Evolutionary conservation across 768 basidiomycete species (phyloP), one percentile per base, ranked within the genome.

Genomic region (Hygrophoropsis aurantiaca): DNA sequence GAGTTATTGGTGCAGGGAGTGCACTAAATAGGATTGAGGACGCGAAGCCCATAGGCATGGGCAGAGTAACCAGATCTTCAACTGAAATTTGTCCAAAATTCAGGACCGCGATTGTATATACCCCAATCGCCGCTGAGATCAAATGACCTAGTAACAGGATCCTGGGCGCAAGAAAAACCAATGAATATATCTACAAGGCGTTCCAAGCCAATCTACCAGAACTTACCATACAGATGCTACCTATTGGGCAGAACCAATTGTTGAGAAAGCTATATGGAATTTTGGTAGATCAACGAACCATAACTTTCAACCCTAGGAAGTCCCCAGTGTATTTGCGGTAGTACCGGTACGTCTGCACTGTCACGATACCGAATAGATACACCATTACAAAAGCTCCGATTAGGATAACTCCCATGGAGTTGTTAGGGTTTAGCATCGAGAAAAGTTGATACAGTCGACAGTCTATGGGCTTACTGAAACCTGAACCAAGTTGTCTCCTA

Each of bases 21-120:
- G 58, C 61, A n/a, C 57, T 59, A 40, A 65, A 47, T 6, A 61
- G 5, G 4, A 65, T 53, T 9, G 60, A 51, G 2, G 35, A 57
- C 26, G 26, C 53, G 41, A 27, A 65, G 30, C 18, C 51, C 51
- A 10, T 35, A 4, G 44, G 44, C 23, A 37, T 24, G 5, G 62
- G 60, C n/a, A n/a, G n/a, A n/a, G n/a, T n/a, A 2, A 45, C 39
- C 3, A 52, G 46, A 20, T 41, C 40, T 2, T 60, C 52, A 3
- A 53, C 23, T 23, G 53, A 32, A 1, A 49, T 51, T 16, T 47
- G 27, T 5, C 58, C 64, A 36, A 59, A 61, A 30, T 57, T 37
- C 1, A 55, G 46, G 2, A 65, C 47, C 3, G 61, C 60, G 20
- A 61, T 38, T 16, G 45, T 46, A 39, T 65, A 65, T 5, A 62